Evolutionary conservation across 257 asterid species (phyloP), one percentile per base, ranked within the genome.

Genomic region (Solanum etuberosum): DNA sequence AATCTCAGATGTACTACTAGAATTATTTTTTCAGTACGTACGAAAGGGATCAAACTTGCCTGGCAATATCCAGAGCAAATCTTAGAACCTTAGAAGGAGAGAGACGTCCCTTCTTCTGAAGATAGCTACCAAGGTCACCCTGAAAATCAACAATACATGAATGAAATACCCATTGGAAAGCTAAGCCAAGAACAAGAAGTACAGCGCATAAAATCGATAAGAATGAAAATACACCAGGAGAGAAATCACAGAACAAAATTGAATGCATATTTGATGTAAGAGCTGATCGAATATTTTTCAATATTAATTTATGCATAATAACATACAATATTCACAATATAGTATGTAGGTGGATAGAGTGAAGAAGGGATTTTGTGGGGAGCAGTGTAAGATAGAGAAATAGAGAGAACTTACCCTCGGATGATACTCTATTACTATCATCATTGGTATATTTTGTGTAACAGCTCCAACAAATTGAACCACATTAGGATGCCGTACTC

Each of bases 401-500:
- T 85, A 71, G 89, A 87, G 88, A 90, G 90, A 89, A 46, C 92
- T 90, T 94, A 96, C 99, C 89, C 92, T 93, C 51, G 97, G 91
- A 91, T 93, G 95, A 88, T 93, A 90, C 93, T 96, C 99, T 90
- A 94, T 85, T 77, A 97, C 95, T 34, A 97, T 97, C 99, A 97
- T 97, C 99, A 97, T 96, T 37, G 99, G 99, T 74, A 92, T 86
- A 87, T 97, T 94, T 93, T 97, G 99, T 67, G 99, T 96, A 86
- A 97, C 99, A 57, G 99, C 99, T 46, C 99, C 99, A 87, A 97
- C 97, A 91, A 97, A 97, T 88, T 97, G 99, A 88, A 97, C 96
- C 86, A 96, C 94, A 68, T 97, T 97, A 54, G 99, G 99, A 93
- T 97, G 99, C 74, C 99, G 94, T 86, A 97, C 99, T 94, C 92